Evolutionary conservation across 164 flowering plant species (phyloP).

Genomic region (Kalanchoe fedtschenkoi): DNA sequence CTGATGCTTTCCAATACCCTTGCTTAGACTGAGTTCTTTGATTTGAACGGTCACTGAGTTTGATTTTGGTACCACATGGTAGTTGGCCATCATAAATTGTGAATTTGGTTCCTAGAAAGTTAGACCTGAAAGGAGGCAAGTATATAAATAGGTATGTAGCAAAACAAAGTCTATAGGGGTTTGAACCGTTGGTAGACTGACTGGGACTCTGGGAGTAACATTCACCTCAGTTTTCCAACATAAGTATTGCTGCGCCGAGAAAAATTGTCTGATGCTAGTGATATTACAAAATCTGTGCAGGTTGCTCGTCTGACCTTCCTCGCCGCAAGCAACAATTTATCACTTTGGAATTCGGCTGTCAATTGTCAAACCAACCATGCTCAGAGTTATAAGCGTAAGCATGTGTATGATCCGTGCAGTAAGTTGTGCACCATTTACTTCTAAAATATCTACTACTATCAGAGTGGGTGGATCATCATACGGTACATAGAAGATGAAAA

Average conservation of each 20-base stretch:
- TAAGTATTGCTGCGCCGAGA: slow-evolving; percentile 51
- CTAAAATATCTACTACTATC: neutral
- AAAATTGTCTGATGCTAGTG: slow-evolving; percentile 46
- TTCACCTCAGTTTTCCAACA: slow-evolving; percentile 53
- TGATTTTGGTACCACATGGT: slow-evolving; percentile 23
- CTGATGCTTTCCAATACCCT: slow-evolving; percentile 45
- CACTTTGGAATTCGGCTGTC: slow-evolving; percentile 44
- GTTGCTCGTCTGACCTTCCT: slow-evolving; percentile 49
- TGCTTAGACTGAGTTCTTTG: slow-evolving; percentile 42
- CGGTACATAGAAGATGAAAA: neutral
- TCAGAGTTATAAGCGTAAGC: neutral
- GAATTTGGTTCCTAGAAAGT: slow-evolving; percentile 61
- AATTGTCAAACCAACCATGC: slow-evolving; percentile 10
- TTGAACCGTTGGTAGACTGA: neutral
- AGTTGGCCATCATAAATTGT: slow-evolving; percentile 52
- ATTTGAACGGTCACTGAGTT: slow-evolving; percentile 12
- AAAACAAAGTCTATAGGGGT: neutral
- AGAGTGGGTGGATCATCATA: neutral
- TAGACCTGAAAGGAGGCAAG: slow-evolving; percentile 40
- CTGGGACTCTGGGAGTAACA: slow-evolving; percentile 10
- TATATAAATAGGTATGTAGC: neutral
- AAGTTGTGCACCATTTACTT: neutral
- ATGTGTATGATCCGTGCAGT: too few species aligned
- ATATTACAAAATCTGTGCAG: slow-evolving; percentile 48
- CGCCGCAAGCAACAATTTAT: slow-evolving; percentile 50